Base-by-base conservation (phyloP, 176 grass and related monocot genomes). In the Typha latifolia region DNA sequence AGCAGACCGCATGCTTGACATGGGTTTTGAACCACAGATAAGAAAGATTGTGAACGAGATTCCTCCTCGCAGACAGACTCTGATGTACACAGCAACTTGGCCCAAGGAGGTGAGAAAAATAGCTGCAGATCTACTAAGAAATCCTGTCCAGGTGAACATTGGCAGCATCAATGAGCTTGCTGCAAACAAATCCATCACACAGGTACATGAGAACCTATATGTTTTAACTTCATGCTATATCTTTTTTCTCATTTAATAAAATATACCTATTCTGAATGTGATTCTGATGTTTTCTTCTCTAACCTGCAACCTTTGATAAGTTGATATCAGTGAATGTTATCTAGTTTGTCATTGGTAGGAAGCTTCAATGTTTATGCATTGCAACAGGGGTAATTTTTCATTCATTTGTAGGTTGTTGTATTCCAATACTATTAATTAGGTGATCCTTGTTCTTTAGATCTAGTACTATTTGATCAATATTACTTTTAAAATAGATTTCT, bases 31-130 rank as follows among this genome's bases (percentile, higher is more conserved):
- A 52, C 94, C 89, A 15, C 94, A 99, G 64, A 99, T 99, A 81
- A 81, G 89, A 12, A 86, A 89, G 67, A 86, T 99, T 74, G 94
- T 99, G 61, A 87, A 89, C 69, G 86, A 93, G 55, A 79, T 99
- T 68, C 94, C 94, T 59, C 81, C 63, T 63, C 80, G 43, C 51
- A 84, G 94, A 71, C 94, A 99, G 48, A 99, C 94, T 67, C 79
- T 99, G 69, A 99, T 99, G 94, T 99, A 99, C 56, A 93, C 94
- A 48, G 94, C 94, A 47, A 99, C 94, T 72, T 99, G 94, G 94
- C 89, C 89, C 14, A 99, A 99, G 76, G 89, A 99, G 64, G 86
- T 99, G 48, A 93, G 85, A 47, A 99, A 93, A 82, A 99, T 99
- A 65, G 94, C 94, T 50, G 84, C 70, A 31, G 94, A 99, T 93